Conservation (phyloP, 495 filamentous ascomycete species). For the Rhypophila decipiens region DNA sequence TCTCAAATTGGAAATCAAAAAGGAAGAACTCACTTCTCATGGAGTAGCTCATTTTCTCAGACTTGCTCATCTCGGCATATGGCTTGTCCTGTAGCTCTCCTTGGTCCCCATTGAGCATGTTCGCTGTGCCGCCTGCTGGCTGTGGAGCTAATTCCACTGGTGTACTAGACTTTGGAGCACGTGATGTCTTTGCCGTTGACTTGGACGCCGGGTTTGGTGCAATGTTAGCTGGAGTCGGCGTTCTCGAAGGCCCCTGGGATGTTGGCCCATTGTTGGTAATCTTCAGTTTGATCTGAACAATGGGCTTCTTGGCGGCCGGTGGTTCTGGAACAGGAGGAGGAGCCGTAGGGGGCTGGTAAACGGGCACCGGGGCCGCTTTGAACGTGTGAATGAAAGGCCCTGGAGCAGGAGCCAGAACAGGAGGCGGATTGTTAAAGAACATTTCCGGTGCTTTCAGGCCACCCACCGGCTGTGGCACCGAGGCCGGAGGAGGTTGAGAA, state of each 20-base stretch:
- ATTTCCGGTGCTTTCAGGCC: constrained; percentile 15
- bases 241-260: constrained; percentile 13
- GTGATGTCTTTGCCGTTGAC: constrained; percentile 8
- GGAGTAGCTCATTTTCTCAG: constrained; percentile 45
- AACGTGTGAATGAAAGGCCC: constrained; percentile 26
- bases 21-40: constrained; percentile 38
- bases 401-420: constrained; percentile 10
- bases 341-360: constrained; percentile 11
- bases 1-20: not conserved
- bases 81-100: constrained; percentile 32
- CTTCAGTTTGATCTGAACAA: constrained; percentile 24
- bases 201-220: constrained; percentile 12
- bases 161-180: constrained; percentile 8
- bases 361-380: constrained; percentile 15
- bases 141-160: not conserved
- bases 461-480: constrained; percentile 6
- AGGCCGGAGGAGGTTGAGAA: constrained; percentile 12
- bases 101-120: constrained; percentile 3
- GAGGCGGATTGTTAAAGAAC: constrained; percentile 14
- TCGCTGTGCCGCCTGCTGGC: not conserved
- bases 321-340: constrained; percentile 11
- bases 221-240: constrained; percentile 14
- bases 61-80: constrained; percentile 46
- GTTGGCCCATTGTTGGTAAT: constrained; percentile 14
- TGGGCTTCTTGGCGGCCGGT: constrained; percentile 24